Percentiles rank a stretch among this genome's conserved stretches.
phyloP scores from a whole-genome alignment of 495 filamentous ascomycete species.

The Xylaria flabelliformis region DNA sequence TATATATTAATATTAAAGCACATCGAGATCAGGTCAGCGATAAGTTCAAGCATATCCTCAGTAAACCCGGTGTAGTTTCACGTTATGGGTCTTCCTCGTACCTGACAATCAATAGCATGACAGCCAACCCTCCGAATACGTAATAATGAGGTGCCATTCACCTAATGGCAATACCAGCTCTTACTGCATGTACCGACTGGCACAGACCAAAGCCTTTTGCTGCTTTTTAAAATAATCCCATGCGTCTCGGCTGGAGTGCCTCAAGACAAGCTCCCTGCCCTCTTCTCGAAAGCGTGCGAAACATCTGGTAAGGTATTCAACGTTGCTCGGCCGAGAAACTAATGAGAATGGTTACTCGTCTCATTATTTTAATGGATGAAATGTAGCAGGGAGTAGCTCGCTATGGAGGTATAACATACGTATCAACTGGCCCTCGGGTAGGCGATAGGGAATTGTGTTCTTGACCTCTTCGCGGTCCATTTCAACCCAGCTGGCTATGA shows the following conservation, averaged over 20 bases:
- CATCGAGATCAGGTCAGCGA: background rate
- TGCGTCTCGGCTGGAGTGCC: background rate
- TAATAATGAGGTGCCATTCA: background rate
- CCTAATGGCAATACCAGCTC: background rate
- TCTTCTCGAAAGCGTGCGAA: slow-evolving; percentile 11
- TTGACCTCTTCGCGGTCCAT: slow-evolving; percentile 5
- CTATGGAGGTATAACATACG: background rate
- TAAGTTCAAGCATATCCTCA: background rate
- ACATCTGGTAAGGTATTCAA: slow-evolving; percentile 9
- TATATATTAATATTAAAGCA: background rate
- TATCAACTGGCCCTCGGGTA: slow-evolving; percentile 14
- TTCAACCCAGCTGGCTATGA: background rate
- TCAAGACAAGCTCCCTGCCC: slow-evolving; percentile 2
- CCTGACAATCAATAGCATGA: background rate
- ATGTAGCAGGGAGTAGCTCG: background rate
- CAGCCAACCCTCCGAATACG: background rate
- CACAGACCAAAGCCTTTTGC: slow-evolving; percentile 8
- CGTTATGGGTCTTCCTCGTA: background rate
- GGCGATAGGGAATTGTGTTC: slow-evolving; percentile 8
- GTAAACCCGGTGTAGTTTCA: background rate
- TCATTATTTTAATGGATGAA: background rate
- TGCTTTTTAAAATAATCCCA: slow-evolving; percentile 4
- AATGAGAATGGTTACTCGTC: background rate
- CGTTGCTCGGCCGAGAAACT: slow-evolving; percentile 16
- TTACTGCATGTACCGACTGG: background rate